These are phyloP conservation scores for Chlorociboria aeruginascens DNA, from an alignment of 495 filamentous ascomycete genomes.

Conservation along the genomic window DNA sequence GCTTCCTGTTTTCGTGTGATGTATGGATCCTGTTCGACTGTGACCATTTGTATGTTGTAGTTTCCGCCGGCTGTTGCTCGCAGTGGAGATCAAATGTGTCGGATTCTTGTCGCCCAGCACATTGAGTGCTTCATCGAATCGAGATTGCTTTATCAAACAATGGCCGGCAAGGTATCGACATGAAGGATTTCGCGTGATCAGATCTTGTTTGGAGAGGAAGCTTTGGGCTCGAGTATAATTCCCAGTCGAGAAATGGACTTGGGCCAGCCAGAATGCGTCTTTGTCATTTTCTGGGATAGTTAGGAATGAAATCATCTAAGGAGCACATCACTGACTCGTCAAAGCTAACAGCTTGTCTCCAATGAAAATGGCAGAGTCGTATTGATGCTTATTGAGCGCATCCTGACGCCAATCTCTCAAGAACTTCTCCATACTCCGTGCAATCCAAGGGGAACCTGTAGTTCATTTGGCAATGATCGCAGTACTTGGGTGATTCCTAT, in stretches of 20 bases:
- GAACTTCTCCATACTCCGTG: constrained; percentile 66
- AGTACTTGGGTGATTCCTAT: neutral
- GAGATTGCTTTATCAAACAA: constrained; percentile 82
- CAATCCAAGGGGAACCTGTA: neutral
- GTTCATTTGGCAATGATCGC: neutral
- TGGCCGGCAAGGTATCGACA: constrained; percentile 88
- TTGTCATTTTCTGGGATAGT: constrained; percentile 57
- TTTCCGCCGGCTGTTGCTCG: constrained; percentile 49
- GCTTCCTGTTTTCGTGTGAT: constrained; percentile 22
- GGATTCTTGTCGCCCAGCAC: constrained; percentile 92
- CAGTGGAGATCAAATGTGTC: constrained; percentile 62
- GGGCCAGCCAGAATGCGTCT: constrained; percentile 89
- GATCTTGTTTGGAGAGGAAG: constrained; percentile 73
- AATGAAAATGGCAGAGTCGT: constrained; percentile 91
- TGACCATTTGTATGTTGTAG: constrained; percentile 30
- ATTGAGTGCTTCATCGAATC: constrained; percentile 75
- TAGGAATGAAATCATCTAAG: constrained; percentile 14
- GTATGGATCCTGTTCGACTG: constrained; percentile 20
- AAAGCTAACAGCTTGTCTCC: constrained; percentile 92
- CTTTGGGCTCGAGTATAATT: constrained; percentile 85
- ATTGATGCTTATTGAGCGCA: constrained; percentile 84
- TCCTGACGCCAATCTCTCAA: constrained; percentile 88
- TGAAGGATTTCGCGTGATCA: constrained; percentile 66
- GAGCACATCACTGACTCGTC: constrained; percentile 45
- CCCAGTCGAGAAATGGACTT: constrained; percentile 85